These are phyloP conservation scores for Boletus vermiculosoides DNA, from an alignment of 768 basidiomycete species.

Conservation along the genomic window DNA sequence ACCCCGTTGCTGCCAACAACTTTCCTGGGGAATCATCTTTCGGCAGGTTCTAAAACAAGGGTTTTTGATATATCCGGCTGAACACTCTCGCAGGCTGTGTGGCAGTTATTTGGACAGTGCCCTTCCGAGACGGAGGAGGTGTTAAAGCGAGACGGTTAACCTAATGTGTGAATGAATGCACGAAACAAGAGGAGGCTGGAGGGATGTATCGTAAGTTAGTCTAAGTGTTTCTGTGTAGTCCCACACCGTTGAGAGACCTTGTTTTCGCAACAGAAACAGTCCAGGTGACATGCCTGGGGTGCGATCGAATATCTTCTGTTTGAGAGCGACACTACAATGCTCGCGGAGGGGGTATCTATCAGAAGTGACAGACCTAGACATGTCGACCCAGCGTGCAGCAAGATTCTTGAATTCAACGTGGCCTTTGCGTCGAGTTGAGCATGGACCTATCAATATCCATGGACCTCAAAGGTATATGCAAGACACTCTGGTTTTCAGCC, in stretches of 20 bases:
- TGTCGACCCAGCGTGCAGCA: background rate
- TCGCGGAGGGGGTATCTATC: background rate
- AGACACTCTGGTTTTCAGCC: background rate
- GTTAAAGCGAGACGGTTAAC: background rate
- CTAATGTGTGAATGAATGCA: background rate
- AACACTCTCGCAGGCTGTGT: no score
- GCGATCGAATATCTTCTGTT: background rate
- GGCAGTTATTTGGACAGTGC: background rate
- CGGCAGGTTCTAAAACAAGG: no score
- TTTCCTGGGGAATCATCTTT: no score
- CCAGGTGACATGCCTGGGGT: background rate
- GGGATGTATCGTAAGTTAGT: background rate
- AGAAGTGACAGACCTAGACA: background rate
- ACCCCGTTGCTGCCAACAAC: no score
- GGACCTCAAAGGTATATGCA: background rate
- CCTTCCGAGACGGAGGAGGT: background rate
- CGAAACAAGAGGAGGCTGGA: background rate
- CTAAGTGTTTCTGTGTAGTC: no score
- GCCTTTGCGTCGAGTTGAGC: background rate
- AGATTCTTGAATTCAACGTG: background rate
- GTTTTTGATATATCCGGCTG: no score
- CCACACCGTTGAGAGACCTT: background rate
- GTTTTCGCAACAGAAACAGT: background rate
- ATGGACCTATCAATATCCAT: background rate
- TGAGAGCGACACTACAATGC: background rate